Evolutionary conservation across 2,329 filamentous ascomycete species (phyloP).

Genomic region (Amauroascus niger): DNA sequence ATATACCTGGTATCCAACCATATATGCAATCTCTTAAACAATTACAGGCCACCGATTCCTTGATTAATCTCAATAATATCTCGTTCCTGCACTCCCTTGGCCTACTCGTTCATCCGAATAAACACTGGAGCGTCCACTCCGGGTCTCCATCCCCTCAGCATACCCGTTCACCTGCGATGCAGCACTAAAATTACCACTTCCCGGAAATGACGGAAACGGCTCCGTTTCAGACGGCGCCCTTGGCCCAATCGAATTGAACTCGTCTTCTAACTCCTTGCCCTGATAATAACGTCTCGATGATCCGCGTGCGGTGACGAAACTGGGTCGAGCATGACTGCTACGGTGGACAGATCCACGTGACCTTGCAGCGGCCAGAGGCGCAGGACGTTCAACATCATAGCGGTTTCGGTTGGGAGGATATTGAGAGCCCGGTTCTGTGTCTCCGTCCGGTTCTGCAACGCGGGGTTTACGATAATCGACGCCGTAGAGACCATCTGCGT

Average conservation of each 20-base stretch:
- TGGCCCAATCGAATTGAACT: slow-evolving; percentile 12
- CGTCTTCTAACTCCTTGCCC: slow-evolving; percentile 8
- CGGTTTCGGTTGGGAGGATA: neutral
- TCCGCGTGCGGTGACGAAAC: neutral
- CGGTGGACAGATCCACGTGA: neutral
- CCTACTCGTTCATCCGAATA: slow-evolving; percentile 7
- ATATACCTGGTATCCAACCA: neutral
- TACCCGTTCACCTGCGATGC: neutral
- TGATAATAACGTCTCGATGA: neutral
- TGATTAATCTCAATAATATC: neutral
- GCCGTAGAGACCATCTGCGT: neutral
- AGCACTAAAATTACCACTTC: slow-evolving; percentile 4
- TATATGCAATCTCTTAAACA: neutral
- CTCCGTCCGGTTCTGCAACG: neutral
- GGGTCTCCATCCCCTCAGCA: neutral
- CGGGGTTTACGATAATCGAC: neutral
- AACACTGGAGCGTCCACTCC: slow-evolving; percentile 13
- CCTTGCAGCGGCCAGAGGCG: neutral
- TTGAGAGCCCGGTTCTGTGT: neutral
- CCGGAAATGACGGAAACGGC: slow-evolving; percentile 10
- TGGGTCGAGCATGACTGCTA: neutral
- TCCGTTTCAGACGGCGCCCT: slow-evolving; percentile 11
- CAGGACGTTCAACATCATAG: neutral
- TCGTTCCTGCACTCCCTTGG: neutral
- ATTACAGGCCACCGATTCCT: no score